A percentile compares a stretch with the other conserved stretches of the same genome.
phyloP scores from a whole-genome alignment of 495 filamentous ascomycete genomes.

The Aspergillus asperescens region DNA sequence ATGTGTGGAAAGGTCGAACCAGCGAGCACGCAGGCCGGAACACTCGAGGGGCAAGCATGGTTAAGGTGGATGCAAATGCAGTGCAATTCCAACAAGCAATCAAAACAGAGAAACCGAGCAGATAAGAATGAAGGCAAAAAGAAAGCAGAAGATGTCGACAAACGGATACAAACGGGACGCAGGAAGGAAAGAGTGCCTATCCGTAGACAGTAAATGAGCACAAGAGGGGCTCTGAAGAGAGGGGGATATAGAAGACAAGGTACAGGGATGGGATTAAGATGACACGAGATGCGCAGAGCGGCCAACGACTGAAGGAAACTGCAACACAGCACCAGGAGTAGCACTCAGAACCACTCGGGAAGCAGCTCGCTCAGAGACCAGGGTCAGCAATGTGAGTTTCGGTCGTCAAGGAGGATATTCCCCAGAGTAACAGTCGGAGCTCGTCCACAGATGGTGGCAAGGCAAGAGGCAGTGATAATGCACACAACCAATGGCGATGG shows the following conservation, averaged over 20 bases:
- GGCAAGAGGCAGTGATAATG: neutral
- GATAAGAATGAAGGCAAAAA: neutral
- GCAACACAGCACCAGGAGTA: slow-evolving; percentile 22
- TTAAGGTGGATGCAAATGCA: slow-evolving; percentile 15
- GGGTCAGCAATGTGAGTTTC: slow-evolving; percentile 15
- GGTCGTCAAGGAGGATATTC: slow-evolving; percentile 13
- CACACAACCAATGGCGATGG: slow-evolving; percentile 19
- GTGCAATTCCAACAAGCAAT: slow-evolving; percentile 1
- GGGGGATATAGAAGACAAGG: slow-evolving; percentile 16
- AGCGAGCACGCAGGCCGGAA: slow-evolving; percentile 45
- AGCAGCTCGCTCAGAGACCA: slow-evolving; percentile 18
- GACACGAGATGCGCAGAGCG: slow-evolving; percentile 13
- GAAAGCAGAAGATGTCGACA: neutral
- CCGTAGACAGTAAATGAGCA: slow-evolving; percentile 9
- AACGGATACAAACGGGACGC: neutral
- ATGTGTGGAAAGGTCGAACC: slow-evolving; percentile 57
- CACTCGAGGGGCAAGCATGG: slow-evolving; percentile 48
- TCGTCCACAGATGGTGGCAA: slow-evolving; percentile 15
- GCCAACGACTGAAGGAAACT: slow-evolving; percentile 19
- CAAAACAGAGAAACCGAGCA: slow-evolving; percentile 1
- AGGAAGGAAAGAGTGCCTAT: neutral
- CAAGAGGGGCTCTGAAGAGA: slow-evolving; percentile 14
- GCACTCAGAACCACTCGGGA: slow-evolving; percentile 16
- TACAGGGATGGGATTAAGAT: slow-evolving; percentile 15
- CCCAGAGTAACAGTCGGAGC: slow-evolving; percentile 7